Conservation (phyloP, 2,329 filamentous ascomycete species). For the Aspergillus hiratsukae region DNA sequence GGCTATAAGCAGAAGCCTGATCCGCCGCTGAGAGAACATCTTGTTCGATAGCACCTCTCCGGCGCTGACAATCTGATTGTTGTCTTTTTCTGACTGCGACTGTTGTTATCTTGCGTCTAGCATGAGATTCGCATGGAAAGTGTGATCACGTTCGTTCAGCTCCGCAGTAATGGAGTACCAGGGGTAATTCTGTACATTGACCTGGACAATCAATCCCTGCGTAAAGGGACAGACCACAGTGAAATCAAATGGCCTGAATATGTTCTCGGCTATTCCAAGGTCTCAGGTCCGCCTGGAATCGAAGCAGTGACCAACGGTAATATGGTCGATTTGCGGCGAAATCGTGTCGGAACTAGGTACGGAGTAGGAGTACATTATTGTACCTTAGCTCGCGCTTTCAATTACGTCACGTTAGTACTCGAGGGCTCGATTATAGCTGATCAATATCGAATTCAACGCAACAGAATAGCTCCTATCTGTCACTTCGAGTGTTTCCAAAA, state of each 20-base stretch:
- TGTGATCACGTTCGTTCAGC: not conserved
- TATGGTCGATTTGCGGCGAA: not conserved
- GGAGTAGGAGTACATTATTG: no score
- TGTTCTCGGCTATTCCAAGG: not conserved
- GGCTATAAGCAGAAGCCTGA: constrained; percentile 63
- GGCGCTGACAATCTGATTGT: not conserved
- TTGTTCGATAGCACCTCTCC: not conserved
- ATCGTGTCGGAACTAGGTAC: not conserved
- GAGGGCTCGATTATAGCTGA: no score
- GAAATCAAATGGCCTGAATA: not conserved
- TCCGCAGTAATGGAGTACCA: not conserved
- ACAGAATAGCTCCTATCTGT: not conserved
- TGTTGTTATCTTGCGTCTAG: not conserved
- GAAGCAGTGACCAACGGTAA: not conserved
- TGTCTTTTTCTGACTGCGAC: not conserved
- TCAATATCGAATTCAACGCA: not conserved
- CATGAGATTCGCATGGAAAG: not conserved
- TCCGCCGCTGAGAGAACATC: constrained; percentile 68
- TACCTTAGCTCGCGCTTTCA: not conserved
- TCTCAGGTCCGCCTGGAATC: not conserved
- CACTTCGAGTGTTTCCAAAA: not conserved
- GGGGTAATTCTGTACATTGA: not conserved
- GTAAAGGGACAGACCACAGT: not conserved
- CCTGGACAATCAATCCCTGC: not conserved
- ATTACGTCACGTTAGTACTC: not conserved